Percentiles rank a stretch among this genome's conserved stretches.
These are phyloP conservation scores for Coniosporium apollinis DNA, from an alignment of 495 filamentous ascomycete species.

Conservation along the genomic window DNA sequence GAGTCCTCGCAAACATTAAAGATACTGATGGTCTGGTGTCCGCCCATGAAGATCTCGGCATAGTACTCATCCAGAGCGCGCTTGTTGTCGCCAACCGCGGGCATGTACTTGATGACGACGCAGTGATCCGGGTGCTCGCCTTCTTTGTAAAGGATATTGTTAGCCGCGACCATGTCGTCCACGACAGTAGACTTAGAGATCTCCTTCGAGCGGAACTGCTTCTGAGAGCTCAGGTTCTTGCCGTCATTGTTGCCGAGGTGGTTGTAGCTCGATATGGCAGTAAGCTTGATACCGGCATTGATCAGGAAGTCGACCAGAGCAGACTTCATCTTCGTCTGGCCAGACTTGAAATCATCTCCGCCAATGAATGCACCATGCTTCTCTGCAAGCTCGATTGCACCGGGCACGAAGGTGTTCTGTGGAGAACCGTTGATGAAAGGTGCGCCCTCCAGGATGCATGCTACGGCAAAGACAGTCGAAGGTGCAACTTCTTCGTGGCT, in stretches of 20 bases:
- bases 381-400: constrained; percentile 80
- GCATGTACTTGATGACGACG: constrained; percentile 67
- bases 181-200: constrained; percentile 98
- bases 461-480: constrained; percentile 90
- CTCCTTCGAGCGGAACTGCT: constrained; percentile 98
- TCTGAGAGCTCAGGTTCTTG: constrained; percentile 93
- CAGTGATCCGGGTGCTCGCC: constrained; percentile 37
- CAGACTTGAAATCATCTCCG: constrained; percentile 99
- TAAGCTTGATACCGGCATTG: constrained; percentile 97
- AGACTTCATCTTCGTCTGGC: constrained; percentile 99
- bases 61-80: constrained; percentile 98
- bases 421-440: constrained; percentile 99
- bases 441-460: constrained; percentile 71
- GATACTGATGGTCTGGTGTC: constrained; percentile 94
- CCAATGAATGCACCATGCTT: constrained; percentile 79
- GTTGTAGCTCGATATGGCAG: constrained; percentile 98
- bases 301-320: constrained; percentile 97
- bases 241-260: constrained; percentile 99
- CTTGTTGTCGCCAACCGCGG: constrained; percentile 97
- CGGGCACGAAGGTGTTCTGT: constrained; percentile 97
- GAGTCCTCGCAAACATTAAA: constrained; percentile 99
- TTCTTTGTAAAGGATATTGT: constrained; percentile 71
- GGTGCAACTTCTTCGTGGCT: constrained; percentile 83
- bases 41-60: constrained; percentile 97
- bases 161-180: constrained; percentile 97